Conservation (phyloP, 768 basidiomycete species). For the Polyporus arcularius region DNA sequence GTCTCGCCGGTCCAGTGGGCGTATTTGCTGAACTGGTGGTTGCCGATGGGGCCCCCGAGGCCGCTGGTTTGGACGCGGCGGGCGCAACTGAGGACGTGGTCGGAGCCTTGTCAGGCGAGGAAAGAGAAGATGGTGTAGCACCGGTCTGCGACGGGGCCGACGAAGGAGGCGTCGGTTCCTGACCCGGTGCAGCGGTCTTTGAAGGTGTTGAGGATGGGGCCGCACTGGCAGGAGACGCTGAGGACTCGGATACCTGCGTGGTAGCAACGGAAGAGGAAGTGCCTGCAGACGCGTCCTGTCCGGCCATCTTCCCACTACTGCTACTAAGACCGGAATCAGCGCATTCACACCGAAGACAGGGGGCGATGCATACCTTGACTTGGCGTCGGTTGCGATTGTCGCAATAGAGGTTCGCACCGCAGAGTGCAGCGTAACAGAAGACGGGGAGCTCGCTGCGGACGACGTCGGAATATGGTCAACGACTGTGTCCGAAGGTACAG, state of each 20-base stretch:
- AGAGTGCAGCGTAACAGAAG: neutral
- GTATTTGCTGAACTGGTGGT: neutral
- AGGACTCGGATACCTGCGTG: neutral
- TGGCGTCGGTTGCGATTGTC: neutral
- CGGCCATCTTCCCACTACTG: neutral
- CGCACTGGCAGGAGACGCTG: constrained; percentile 3
- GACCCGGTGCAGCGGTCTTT: neutral
- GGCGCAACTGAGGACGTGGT: constrained; percentile 2
- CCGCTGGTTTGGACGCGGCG: neutral
- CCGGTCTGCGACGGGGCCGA: neutral
- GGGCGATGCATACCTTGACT: neutral
- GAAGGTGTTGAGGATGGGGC: constrained; percentile 9
- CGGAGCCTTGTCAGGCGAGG: constrained; percentile 3
- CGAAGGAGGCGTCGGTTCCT: constrained; percentile 7
- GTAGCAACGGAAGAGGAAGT: neutral
- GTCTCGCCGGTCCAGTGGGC: neutral
- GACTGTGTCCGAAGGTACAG: neutral
- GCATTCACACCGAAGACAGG: neutral
- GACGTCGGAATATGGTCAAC: neutral
- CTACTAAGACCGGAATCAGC: neutral
- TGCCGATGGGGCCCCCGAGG: neutral
- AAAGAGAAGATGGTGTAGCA: constrained; percentile 5
- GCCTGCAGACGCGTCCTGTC: neutral
- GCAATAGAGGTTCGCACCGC: neutral
- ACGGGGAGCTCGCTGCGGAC: neutral